Evolutionary conservation across 2,329 filamentous ascomycete genomes (phyloP), one percentile per base, ranked within the genome.

Genomic region (Sclerotinia trifoliorum): DNA sequence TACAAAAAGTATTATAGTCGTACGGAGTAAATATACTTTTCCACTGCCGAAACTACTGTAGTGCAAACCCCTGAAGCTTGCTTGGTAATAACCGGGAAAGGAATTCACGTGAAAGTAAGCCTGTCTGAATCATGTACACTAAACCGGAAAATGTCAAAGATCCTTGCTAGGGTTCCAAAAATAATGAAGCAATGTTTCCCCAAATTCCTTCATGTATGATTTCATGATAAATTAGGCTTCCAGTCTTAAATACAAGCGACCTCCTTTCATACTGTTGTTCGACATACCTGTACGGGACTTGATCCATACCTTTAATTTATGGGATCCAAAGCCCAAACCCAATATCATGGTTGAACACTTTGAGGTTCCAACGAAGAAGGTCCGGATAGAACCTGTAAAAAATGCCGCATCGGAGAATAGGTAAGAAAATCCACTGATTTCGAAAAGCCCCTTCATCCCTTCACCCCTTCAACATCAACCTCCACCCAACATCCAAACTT

Each of bases 391-490:
- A n/a, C 19, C 46, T 42, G 48, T 58, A 24, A 44, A 35, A 24
- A 62, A 60, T 52, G 46, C 65, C 17, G 58, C 58, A 19, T 67
- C 65, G 56, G 65, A 67, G 29, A 67, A 67, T 62, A 67, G 56
- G 65, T 66, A 51, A 42, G 65, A 42, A n/a, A 35, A 19, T 46
- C 24, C 19, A 17, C 58, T 46, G 54, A 44, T 55, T 44, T n/a
- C n/a, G 5, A n/a, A 26, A 60, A 29, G 54, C 39, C 49, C 26
- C 54, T 48, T 32, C 39, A 39, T 11, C 39, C 26, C 54, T 48
- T 32, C 44, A 32, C 15, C 26, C 8, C 24, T 29, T 48, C 57
- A 35, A 35, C 19, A 19, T n/a, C 29, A 42, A 42, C 29, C 52
- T 6, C 54, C 10, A 56, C 19, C 29, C 54, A 56, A n/a, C 54